These are phyloP conservation scores for Keithomyces neogunnii DNA, from an alignment of 2,329 filamentous ascomycete genomes.

Conservation along the genomic window DNA sequence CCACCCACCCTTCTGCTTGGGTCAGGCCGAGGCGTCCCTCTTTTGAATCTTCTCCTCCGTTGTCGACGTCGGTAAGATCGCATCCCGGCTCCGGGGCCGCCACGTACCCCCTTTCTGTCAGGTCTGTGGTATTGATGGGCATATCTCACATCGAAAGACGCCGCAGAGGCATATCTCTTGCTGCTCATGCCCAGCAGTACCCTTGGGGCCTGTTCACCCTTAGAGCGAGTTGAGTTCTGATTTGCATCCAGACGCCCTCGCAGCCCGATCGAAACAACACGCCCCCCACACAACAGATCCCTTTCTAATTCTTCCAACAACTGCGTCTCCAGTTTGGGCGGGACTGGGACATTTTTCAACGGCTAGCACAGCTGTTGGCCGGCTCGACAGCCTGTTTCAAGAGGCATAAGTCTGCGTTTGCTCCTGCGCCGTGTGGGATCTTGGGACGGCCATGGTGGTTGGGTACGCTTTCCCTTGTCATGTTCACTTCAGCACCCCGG, in stretches of 20 bases:
- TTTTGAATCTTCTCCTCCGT: background rate
- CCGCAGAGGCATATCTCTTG: background rate
- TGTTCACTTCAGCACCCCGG: slow-evolving; percentile 1
- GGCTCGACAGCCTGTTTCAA: slow-evolving; percentile 6
- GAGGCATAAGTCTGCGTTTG: slow-evolving; percentile 10
- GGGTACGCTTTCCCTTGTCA: slow-evolving; percentile 27
- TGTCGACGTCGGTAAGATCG: slow-evolving; percentile 3
- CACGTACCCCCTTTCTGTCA: background rate
- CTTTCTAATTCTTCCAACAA: background rate
- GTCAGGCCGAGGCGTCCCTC: slow-evolving; percentile 3
- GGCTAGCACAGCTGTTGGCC: background rate
- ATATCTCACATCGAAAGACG: background rate
- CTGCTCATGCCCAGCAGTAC: background rate
- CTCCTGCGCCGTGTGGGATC: slow-evolving; percentile 11
- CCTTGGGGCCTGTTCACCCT: slow-evolving; percentile 11
- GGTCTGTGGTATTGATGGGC: background rate
- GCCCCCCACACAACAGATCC: background rate
- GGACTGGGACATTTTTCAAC: background rate
- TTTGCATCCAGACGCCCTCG: slow-evolving; percentile 9
- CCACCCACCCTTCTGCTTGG: background rate
- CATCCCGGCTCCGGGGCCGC: background rate
- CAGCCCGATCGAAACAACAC: slow-evolving; percentile 16
- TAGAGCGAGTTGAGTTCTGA: slow-evolving; percentile 15
- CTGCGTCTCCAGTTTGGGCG: background rate
- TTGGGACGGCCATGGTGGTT: slow-evolving; percentile 20